Base-by-base conservation (phyloP, 805 yeast genomes). In the Cyberlindnera petersonii region DNA sequence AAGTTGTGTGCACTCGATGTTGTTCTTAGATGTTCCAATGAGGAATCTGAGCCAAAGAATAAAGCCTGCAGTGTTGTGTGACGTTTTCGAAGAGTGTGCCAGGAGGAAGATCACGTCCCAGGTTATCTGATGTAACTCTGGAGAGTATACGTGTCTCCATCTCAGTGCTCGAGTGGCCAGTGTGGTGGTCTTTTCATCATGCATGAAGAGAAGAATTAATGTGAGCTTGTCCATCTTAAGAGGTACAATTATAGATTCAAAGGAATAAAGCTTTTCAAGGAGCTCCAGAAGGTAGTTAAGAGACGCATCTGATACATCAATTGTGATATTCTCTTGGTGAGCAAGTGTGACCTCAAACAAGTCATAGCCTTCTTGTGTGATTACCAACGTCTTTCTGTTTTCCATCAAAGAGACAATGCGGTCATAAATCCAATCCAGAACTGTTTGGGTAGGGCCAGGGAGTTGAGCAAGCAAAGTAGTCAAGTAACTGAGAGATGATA, bases 31-130 rank as follows among this genome's bases (percentile, higher is more conserved):
- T 6, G 44, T 31, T 11, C 51, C 47, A 24, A 63, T 59, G 34
- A 82, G 60, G 40, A 69, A 69, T 39, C 86, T 67, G 28, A 82
- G 56, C 77, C 86, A 75, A 17, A 79, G 63, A 8, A 75, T 62
- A 39, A 66, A 72, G 0, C 74, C 77, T 48, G 69, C 69, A 8
- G 70, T 63, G 15, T 58, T 53, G 29, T 61, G 66, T 48, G 51
- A 57, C 47, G 41, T 42, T 23, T 42, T 50, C 27, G 37, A 34
- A 0, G 72, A 58, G 3, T 46, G 44, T 32, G 62, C 54, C 14
- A 77, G 53, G 0, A 49, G 42, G 37, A 63, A 68, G 8, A 80
- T 61, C 2, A 68, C 43, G 3, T 60, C 48, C 86, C 86, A 80
- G 5, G 69, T 48, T 7, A 62, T 53, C 4, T 31, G n/a, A 31